These are phyloP conservation scores for Thielaviopsis euricoi DNA, from an alignment of 2,329 filamentous ascomycete species.

Conservation along the genomic window DNA sequence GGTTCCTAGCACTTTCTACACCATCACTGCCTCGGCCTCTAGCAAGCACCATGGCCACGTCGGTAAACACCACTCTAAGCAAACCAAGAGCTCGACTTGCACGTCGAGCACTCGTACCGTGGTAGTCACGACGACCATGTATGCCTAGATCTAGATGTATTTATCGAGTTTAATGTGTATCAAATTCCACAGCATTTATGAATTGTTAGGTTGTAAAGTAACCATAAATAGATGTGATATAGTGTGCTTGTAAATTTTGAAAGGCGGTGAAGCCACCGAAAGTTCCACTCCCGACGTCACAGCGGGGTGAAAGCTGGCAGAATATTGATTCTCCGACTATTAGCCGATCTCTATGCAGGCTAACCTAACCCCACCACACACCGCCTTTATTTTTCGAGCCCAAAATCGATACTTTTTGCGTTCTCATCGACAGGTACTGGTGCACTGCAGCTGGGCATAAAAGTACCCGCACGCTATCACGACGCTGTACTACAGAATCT, in stretches of 20 bases:
- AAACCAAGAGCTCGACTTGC: neutral
- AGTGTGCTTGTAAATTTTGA: neutral
- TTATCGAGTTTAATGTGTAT: neutral
- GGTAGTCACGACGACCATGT: neutral
- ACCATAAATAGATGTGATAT: neutral
- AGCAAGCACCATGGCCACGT: neutral
- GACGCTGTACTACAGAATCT: neutral
- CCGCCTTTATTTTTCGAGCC: neutral
- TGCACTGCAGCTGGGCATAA: neutral
- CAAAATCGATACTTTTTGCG: neutral
- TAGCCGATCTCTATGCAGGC: neutral
- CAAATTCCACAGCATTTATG: neutral
- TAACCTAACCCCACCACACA: slow-evolving; percentile 12
- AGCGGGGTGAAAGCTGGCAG: slow-evolving; percentile 1
- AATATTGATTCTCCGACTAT: neutral
- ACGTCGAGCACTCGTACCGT: neutral
- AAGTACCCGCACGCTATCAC: neutral
- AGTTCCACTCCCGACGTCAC: slow-evolving; percentile 3
- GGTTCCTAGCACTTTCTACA: neutral
- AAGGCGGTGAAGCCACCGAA: slow-evolving; percentile 4
- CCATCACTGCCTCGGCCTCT: neutral
- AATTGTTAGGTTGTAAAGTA: neutral
- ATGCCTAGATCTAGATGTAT: neutral
- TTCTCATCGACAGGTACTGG: neutral
- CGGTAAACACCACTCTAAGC: neutral